Percentiles rank a stretch among this genome's conserved stretches.
phyloP scores from a whole-genome alignment of 2,329 filamentous ascomycete genomes.

The Acephala macrosclerotiorum region DNA sequence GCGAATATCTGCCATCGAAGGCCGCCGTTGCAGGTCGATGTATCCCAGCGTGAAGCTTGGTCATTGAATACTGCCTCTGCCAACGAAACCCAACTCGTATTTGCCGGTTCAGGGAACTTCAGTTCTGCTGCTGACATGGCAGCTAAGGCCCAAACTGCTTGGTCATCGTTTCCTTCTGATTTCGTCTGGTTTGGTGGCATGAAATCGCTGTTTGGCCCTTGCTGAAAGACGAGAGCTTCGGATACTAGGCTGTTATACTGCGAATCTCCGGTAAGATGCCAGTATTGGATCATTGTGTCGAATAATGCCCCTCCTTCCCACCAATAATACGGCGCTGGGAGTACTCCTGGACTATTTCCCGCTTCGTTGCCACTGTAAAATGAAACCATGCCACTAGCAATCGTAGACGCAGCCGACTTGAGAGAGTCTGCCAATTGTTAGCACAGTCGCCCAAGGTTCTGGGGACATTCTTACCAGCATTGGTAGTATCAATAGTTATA shows the following conservation, averaged over 20 bases:
- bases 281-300: slow-evolving; percentile 74
- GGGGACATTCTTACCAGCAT: slow-evolving; percentile 19
- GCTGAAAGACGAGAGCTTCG: slow-evolving; percentile 64
- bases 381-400: slow-evolving; percentile 30
- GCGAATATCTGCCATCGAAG: slow-evolving; percentile 80
- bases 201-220: slow-evolving; percentile 64
- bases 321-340: slow-evolving; percentile 53
- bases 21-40: slow-evolving; percentile 69
- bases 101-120: slow-evolving; percentile 63
- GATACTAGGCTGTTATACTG: slow-evolving; percentile 67
- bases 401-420: slow-evolving; percentile 30
- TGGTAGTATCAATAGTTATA: slow-evolving; percentile 27
- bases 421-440: slow-evolving; percentile 33
- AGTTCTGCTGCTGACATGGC: slow-evolving; percentile 73
- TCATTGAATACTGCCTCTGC: slow-evolving; percentile 75
- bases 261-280: slow-evolving; percentile 64
- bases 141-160: slow-evolving; percentile 74
- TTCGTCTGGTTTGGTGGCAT: slow-evolving; percentile 66
- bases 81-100: slow-evolving; percentile 56
- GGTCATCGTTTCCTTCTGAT: slow-evolving; percentile 73
- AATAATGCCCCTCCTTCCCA: slow-evolving; percentile 77
- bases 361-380: slow-evolving; percentile 35
- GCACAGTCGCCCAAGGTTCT: not conserved
- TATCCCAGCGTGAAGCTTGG: slow-evolving; percentile 72
- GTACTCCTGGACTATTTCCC: slow-evolving; percentile 28